These are phyloP conservation scores for Dendrostoma leiphaemia DNA, from an alignment of 2,329 filamentous ascomycete species.

Conservation along the genomic window DNA sequence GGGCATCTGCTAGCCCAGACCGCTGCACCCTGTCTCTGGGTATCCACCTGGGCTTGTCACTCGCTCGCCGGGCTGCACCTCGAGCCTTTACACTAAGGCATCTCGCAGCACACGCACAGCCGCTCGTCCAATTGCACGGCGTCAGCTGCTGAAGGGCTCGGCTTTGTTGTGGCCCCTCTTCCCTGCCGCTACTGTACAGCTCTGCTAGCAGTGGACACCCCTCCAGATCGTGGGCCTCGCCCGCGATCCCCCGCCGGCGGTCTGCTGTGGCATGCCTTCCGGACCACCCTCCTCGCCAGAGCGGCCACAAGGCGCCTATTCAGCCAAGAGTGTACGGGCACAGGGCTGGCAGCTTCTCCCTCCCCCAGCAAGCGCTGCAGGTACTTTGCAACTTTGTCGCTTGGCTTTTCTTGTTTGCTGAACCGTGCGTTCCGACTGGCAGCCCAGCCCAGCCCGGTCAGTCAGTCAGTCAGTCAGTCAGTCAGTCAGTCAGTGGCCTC, in stretches of 20 bases:
- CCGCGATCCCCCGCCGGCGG: constrained; percentile 10
- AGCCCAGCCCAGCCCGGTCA: background rate
- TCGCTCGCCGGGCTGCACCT: constrained; percentile 18
- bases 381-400: background rate
- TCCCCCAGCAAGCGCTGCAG: background rate
- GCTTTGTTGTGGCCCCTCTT: background rate
- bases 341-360: too few species aligned
- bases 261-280: background rate
- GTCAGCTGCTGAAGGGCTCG: background rate
- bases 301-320: background rate
- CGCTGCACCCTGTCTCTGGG: too few species aligned
- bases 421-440: constrained; percentile 1
- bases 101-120: constrained; percentile 16
- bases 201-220: constrained; percentile 9
- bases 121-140: constrained; percentile 14
- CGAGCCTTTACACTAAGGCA: constrained; percentile 20
- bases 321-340: too few species aligned
- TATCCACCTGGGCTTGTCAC: background rate
- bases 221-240: constrained; percentile 16
- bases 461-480: too few species aligned
- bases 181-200: constrained; percentile 6
- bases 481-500: too few species aligned
- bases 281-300: constrained; percentile 8
- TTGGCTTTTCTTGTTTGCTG: constrained; percentile 4
- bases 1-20: background rate